A percentile compares a stretch with the other conserved stretches of the same genome.
Evolutionary conservation across 441 rosid genomes (phyloP).

Genomic region (Geranium incanum): DNA sequence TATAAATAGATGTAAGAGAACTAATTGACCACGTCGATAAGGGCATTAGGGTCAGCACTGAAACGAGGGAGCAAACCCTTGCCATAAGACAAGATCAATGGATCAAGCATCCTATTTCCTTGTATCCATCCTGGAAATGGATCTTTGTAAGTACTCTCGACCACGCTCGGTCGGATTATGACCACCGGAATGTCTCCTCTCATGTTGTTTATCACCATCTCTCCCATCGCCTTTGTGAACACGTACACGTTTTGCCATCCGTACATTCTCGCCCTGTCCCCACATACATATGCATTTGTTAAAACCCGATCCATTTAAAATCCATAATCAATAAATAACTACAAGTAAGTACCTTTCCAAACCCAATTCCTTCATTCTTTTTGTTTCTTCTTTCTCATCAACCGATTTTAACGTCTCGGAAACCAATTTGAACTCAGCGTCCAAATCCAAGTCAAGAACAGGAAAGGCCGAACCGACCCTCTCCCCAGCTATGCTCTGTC

Average conservation of each 20-base stretch:
- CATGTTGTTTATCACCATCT: constrained; percentile 21
- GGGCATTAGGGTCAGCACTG: constrained; percentile 22
- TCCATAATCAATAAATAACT: neutral
- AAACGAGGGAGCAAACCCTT: constrained; percentile 30
- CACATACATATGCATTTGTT: neutral
- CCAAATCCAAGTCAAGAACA: constrained; percentile 20
- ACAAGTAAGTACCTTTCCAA: neutral
- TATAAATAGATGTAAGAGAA: neutral
- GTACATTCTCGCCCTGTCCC: constrained; percentile 27
- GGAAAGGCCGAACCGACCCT: neutral
- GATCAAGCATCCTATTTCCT: constrained; percentile 34
- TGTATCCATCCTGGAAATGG: constrained; percentile 47
- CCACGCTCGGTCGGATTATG: constrained; percentile 30
- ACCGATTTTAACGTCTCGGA: constrained; percentile 15
- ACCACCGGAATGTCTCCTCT: constrained; percentile 28
- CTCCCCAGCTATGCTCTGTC: constrained; percentile 12
- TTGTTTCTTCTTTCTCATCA: constrained; percentile 14
- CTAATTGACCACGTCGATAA: constrained; percentile 21
- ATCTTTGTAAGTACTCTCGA: constrained; percentile 29
- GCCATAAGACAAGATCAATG: constrained; percentile 23
- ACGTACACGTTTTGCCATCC: constrained; percentile 31
- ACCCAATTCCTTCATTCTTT: constrained; percentile 6
- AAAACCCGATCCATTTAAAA: neutral
- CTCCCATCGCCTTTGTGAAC: constrained; percentile 46
- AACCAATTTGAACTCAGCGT: constrained; percentile 28